Evolutionary conservation across 108 stramenopile genomes (phyloP), one percentile per base, ranked within the genome.

Genomic region (Cyclotella sp.): DNA sequence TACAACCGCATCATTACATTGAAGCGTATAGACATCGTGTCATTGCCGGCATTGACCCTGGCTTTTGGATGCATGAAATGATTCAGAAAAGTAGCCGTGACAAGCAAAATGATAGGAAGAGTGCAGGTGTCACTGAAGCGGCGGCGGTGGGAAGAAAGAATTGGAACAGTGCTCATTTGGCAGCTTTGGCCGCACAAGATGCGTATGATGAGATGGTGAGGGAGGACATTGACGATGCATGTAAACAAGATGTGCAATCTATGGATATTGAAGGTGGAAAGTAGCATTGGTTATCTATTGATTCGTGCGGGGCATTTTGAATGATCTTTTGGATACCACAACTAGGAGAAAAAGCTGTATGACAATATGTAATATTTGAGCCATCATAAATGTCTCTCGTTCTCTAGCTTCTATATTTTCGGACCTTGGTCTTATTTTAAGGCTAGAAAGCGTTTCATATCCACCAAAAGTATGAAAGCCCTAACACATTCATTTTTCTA

Each of bases 41-140:
- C 40, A 68, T 63, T 26, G 87, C 86, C 44, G 93, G 93, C 4
- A 57, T 90, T 54, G 93, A 94, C 83, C 93, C 93, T 54, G 90
- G 90, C 18, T 91, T 94, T 79, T 94, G 88, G 73, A 73, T 91
- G 74, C 62, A 83, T 40, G 52, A 78, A 26, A 73, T 59, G 41
- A 46, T 79, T 70, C 54, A 51, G 34, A 63, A 63, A 14, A 44
- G 63, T 45, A 57, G 59, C 13, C 41, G 47, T 16, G 19, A 61
- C 5, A 27, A 3, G 40, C 57, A 34, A 30, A 21, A 24, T 13
- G 40, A 42, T 22, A 39, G 24, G 28, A 70, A 39, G 70, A 42
- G 86, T 77, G 76, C 30, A 39, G 84, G 75, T 21, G 54, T 72
- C 45, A 41, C 68, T 1, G 79, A 67, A 55, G 75, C 84, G 43